Evolutionary conservation across 1,284 basidiomycete genomes (phyloP).

Genomic region (Farysia itapuensis): DNA sequence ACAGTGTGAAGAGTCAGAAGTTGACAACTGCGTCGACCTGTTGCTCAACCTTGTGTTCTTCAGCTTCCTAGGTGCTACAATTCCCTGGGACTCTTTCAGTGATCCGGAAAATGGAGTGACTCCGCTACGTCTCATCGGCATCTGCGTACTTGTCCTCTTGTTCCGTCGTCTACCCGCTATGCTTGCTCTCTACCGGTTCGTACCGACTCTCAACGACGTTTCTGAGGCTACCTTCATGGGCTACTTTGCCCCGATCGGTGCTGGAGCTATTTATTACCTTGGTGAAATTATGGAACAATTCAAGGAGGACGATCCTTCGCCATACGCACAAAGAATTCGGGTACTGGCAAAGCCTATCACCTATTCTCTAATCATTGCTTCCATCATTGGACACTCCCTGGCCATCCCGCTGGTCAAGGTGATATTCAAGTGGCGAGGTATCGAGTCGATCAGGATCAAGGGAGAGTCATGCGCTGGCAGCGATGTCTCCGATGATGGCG

Average conservation of each 20-base stretch:
- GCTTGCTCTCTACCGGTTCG: constrained; percentile 43
- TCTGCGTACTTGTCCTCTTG: constrained; percentile 61
- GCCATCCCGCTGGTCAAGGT: constrained; percentile 45
- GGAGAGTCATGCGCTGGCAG: constrained; percentile 18
- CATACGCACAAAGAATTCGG: constrained; percentile 17
- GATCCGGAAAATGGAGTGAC: constrained; percentile 52
- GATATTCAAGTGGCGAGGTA: constrained; percentile 28
- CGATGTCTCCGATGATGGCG: background rate
- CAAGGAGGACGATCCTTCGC: constrained; percentile 22
- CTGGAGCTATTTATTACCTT: constrained; percentile 55
- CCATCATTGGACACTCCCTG: constrained; percentile 43
- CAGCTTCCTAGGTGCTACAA: constrained; percentile 56
- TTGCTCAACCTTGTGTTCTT: constrained; percentile 59
- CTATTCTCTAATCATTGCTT: constrained; percentile 42
- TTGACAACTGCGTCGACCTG: constrained; percentile 50
- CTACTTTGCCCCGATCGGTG: constrained; percentile 62
- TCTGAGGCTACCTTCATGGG: constrained; percentile 59
- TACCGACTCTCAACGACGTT: constrained; percentile 52
- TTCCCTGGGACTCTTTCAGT: constrained; percentile 44
- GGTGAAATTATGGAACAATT: constrained; percentile 40
- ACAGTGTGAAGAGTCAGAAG: constrained; percentile 51
- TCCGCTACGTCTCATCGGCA: constrained; percentile 58
- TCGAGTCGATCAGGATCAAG: constrained; percentile 35
- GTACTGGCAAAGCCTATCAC: constrained; percentile 45
- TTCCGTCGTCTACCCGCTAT: constrained; percentile 59